phyloP scores from a whole-genome alignment of 2,329 filamentous ascomycete species.

The Davidsoniella virescens region DNA sequence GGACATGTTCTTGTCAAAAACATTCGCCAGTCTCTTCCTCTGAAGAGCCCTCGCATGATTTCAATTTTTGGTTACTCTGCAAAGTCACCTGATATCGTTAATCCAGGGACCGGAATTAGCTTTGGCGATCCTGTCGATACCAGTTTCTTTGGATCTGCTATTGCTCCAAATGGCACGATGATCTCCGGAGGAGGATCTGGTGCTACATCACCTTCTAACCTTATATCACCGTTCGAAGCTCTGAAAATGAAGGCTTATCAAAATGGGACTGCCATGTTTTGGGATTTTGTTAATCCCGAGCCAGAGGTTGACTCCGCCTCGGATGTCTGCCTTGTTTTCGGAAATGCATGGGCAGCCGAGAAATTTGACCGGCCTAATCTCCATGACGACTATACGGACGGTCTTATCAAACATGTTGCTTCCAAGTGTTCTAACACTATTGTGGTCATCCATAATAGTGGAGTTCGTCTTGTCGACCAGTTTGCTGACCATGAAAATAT shows the following conservation, averaged over 20 bases:
- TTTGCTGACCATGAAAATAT: conserved; percentile 49
- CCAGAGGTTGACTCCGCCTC: conserved; percentile 33
- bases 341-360: conserved; percentile 56
- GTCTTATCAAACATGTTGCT: conserved; percentile 40
- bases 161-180: conserved; percentile 17
- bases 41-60: conserved; percentile 32
- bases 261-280: conserved; percentile 41
- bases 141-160: conserved; percentile 25
- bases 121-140: conserved; percentile 18
- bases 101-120: conserved; percentile 22
- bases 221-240: conserved; percentile 39
- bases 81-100: conserved; percentile 27
- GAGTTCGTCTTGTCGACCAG: conserved; percentile 40
- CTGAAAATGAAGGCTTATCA: conserved; percentile 33
- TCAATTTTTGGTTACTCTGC: conserved; percentile 49
- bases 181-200: conserved; percentile 31
- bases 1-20: conserved; percentile 52
- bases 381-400: conserved; percentile 49
- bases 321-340: conserved; percentile 52
- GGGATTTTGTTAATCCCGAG: conserved; percentile 35
- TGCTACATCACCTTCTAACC: conserved; percentile 28
- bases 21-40: conserved; percentile 34
- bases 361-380: conserved; percentile 47
- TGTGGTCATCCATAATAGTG: conserved; percentile 49
- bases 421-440: conserved; percentile 43